A percentile compares a stretch with the other conserved stretches of the same genome.
Conservation (phyloP, 2,329 filamentous ascomycete genomes). For the Chaetomium globosum region DNA sequence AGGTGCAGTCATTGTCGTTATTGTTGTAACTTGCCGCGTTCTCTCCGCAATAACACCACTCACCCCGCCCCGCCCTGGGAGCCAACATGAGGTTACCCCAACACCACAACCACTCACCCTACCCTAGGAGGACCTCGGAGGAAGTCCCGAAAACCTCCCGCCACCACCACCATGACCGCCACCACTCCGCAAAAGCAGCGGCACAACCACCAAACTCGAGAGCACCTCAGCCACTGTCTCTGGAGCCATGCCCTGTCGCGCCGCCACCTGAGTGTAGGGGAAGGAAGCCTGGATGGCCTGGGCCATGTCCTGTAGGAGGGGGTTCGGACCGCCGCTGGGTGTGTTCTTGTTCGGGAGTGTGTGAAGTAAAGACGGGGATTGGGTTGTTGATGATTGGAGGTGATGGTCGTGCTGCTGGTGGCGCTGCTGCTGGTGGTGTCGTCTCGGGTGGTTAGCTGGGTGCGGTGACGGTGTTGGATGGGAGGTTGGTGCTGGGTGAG, state of each 20-base stretch:
- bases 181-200: neutral
- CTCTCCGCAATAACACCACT: too few relatives aligned
- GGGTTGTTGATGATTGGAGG: conserved; percentile 22
- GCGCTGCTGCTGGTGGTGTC: neutral
- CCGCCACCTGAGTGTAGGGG: conserved; percentile 51
- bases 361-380: conserved; percentile 13
- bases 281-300: conserved; percentile 52
- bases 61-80: too few relatives aligned
- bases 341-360: neutral
- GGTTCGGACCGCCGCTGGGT: neutral
- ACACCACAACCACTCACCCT: neutral
- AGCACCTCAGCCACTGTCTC: conserved; percentile 51
- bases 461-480: neutral
- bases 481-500: neutral
- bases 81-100: too few relatives aligned
- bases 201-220: conserved; percentile 35
- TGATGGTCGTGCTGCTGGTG: neutral
- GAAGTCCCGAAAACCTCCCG: too few relatives aligned
- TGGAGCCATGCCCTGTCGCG: conserved; percentile 48
- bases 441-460: neutral
- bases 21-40: too few relatives aligned
- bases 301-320: conserved; percentile 45
- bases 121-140: too few relatives aligned
- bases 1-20: too few relatives aligned
- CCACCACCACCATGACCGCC: too few relatives aligned